These are phyloP conservation scores for Kodamaea anthophila DNA, from an alignment of 1,139 yeast species.

Conservation along the genomic window DNA sequence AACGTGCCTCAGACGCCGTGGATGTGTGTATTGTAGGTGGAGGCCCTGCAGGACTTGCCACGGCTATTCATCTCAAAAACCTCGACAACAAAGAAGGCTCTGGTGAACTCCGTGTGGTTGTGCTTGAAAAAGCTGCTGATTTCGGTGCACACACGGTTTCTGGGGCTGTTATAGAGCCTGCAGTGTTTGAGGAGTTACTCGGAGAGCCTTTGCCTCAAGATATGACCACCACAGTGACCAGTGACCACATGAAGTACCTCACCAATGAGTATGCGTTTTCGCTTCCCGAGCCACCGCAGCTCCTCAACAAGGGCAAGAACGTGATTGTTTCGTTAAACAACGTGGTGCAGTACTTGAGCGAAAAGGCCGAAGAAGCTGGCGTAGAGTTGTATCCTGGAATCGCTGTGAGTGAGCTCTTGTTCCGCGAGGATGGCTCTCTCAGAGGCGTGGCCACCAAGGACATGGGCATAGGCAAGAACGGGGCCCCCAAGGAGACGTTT, in stretches of 20 bases:
- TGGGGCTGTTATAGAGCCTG: conserved; percentile 92
- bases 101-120: conserved; percentile 75
- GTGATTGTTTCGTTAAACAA: conserved; percentile 79
- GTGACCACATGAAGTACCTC: conserved; percentile 64
- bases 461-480: conserved; percentile 72
- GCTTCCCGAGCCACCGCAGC: conserved; percentile 90
- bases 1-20: conserved; percentile 75
- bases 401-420: conserved; percentile 77
- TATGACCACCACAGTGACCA: conserved; percentile 64
- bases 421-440: conserved; percentile 52
- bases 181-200: conserved; percentile 75
- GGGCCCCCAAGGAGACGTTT: conserved; percentile 70
- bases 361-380: conserved; percentile 87
- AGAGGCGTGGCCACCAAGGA: conserved; percentile 93
- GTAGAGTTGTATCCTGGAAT: conserved; percentile 92
- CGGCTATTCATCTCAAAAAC: conserved; percentile 86
- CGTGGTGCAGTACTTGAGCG: conserved; percentile 77
- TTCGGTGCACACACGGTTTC: conserved; percentile 88
- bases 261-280: conserved; percentile 54
- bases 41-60: conserved; percentile 94
- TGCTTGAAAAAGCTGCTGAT: conserved; percentile 87
- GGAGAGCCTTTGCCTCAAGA: conserved; percentile 82
- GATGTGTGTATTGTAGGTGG: conserved; percentile 97
- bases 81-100: conserved; percentile 63
- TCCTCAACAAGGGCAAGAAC: conserved; percentile 74